Evolutionary conservation across 1,284 basidiomycete species (phyloP), one percentile per base, ranked within the genome.

Genomic region (Chondrostereum purpureum): DNA sequence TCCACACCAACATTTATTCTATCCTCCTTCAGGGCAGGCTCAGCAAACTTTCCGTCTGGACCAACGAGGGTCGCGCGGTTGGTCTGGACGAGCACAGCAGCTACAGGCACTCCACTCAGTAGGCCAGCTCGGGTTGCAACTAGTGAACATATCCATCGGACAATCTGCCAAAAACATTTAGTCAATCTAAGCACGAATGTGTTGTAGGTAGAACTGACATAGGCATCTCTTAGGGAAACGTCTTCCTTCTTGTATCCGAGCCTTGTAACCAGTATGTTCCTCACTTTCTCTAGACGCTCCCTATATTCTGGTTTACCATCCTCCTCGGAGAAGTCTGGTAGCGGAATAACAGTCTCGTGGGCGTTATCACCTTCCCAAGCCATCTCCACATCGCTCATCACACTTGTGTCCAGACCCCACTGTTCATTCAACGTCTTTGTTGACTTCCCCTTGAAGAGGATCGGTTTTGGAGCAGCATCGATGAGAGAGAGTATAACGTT

Each of bases 381-480:
- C 46, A 72, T 72, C 58, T 97, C 93, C 45, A 97, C 73, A 31
- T 80, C 80, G 42, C 92, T 96, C 76, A 99, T 86, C 49, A 95
- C 76, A 13, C 91, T 88, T 0, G 94, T 91, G 65, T 99, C 95
- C 49, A 98, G 73, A 0, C 91, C 94, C 66, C 96, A 98, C 57
- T 96, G 93, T 24, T 73, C 78, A 68, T 98, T 97, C 50, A 99
- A 63, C 5, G 66, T 59, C 0, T 67, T 50, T 4, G 88, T 87
- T 1, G 85, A 83, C 55, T 77, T 80, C 3, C 96, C 95, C 47
- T 72, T 66, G 66, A 99, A 97, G 21, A 98, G 72, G 14, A 88
- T 57, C 4, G 84, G 64, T 45, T 69, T 71, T 0, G 86, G 86
- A 13, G 76, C 66, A 3, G 84, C 80, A 61, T 98, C 95, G 56